A percentile compares a stretch with the other conserved stretches of the same genome.
Evolutionary conservation across 2,329 filamentous ascomycete genomes (phyloP).

Genomic region (Teratosphaeria pseudoeucalypti): DNA sequence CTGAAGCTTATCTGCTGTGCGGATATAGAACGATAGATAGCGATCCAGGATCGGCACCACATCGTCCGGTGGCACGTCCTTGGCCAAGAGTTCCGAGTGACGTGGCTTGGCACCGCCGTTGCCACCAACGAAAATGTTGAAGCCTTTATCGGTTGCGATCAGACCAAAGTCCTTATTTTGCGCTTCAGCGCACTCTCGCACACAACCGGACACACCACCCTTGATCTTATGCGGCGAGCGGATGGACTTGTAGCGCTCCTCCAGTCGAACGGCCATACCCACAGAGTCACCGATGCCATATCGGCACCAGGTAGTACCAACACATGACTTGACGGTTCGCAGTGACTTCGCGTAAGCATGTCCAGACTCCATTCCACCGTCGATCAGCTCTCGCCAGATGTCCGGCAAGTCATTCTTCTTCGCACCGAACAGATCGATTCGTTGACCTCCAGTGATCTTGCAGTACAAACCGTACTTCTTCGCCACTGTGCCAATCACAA

Average conservation of each 20-base stretch:
- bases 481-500: conserved; percentile 73
- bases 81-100: conserved; percentile 73
- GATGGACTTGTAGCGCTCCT: conserved; percentile 87
- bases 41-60: conserved; percentile 77
- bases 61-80: conserved; percentile 74
- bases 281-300: conserved; percentile 85
- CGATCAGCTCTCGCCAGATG: conserved; percentile 73
- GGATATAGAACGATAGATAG: conserved; percentile 88
- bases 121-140: conserved; percentile 83
- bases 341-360: conserved; percentile 86
- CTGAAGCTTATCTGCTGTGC: conserved; percentile 82
- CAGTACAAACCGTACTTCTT: conserved; percentile 77
- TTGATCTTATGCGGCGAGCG: conserved; percentile 79
- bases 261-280: conserved; percentile 76
- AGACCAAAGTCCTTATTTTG: conserved; percentile 91
- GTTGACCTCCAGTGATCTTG: conserved; percentile 85
- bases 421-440: conserved; percentile 88
- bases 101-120: conserved; percentile 80
- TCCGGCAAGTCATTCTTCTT: conserved; percentile 73
- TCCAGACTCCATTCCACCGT: conserved; percentile 79
- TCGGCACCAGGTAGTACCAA: conserved; percentile 83
- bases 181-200: conserved; percentile 86
- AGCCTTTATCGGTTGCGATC: conserved; percentile 85
- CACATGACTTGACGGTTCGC: conserved; percentile 82
- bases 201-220: conserved; percentile 78